Evolutionary conservation across 495 filamentous ascomycete genomes (phyloP), one percentile per base, ranked within the genome.

Genomic region (Xylaria intraflava): DNA sequence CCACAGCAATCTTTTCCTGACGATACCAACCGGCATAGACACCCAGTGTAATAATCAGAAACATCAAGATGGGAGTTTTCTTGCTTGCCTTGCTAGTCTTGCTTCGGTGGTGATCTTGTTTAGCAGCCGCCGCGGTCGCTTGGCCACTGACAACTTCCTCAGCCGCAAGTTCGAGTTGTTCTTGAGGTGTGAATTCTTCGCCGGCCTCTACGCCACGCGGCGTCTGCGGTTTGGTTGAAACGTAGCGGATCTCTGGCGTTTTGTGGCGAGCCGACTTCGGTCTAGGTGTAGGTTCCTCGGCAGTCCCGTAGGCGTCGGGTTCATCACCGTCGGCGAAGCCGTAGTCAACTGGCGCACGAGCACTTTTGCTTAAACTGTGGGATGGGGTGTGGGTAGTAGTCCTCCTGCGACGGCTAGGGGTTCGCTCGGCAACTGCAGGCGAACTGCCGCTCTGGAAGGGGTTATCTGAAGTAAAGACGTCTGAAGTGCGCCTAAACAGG

Each of bases 131-230:
- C 47, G 58, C 43, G 47, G 68, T 51, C 20, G 35, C 53, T 16
- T 73, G 50, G 17, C 72, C 77, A 24, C 69, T 66, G 27, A 72
- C 68, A 11, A 62, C 67, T 45, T 77, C 78, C 56, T 86, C 86
- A 35, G 74, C 76, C 35, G 76, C 78, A 46, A 93, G 75, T 42
- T 90, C 92, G 33, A 88, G 72, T 67, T 88, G 90, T 64, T 87
- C 88, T 40, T 96, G 89, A 0, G 91, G 87, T 1, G 90, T 95
- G 62, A 97, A 98, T 62, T 97, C 94, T 66, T 97, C 94, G 4
- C 87, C 88, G 1, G 79, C 70, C 46, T 85, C 82, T 1, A 84
- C 51, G 19, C 72, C 71, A 48, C 63, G 64, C 11, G 66, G 51
- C n/a, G 49, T 26, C 24, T 40, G 35, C 16, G 39, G 43, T 5